A percentile compares a stretch with the other conserved stretches of the same genome.
Evolutionary conservation across 768 basidiomycete genomes (phyloP).

Genomic region (Scleroderma bovista): DNA sequence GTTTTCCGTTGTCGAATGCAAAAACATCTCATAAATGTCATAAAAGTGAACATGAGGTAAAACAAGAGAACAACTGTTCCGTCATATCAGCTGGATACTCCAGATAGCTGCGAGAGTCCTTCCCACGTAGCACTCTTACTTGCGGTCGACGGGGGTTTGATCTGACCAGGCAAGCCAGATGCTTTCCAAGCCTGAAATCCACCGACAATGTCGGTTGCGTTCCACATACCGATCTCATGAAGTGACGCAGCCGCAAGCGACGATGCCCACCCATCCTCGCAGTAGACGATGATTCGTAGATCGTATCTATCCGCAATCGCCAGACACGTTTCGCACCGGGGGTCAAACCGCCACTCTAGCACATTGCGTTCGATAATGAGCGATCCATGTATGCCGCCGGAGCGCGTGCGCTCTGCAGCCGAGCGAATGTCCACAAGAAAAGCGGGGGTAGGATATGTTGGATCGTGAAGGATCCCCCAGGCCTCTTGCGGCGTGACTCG

Average conservation of each 20-base stretch:
- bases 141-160: constrained; percentile 24
- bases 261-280: constrained; percentile 67
- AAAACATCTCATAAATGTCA: no score
- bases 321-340: constrained; percentile 51
- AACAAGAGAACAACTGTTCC: no score
- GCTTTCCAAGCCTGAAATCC: constrained; percentile 70
- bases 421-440: constrained; percentile 78
- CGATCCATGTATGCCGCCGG: constrained; percentile 63
- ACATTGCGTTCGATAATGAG: constrained; percentile 71
- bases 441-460: constrained; percentile 51
- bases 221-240: constrained; percentile 64
- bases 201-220: constrained; percentile 74
- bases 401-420: constrained; percentile 47
- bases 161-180: constrained; percentile 56
- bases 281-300: constrained; percentile 66
- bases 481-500: constrained; percentile 59
- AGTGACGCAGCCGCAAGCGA: constrained; percentile 68
- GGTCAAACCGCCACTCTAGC: constrained; percentile 79
- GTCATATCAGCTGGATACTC: constrained; percentile 15
- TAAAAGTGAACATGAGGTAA: no score
- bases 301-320: constrained; percentile 72
- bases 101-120: constrained; percentile 24
- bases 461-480: constrained; percentile 51
- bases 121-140: constrained; percentile 29
- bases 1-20: background rate